phyloP scores from a whole-genome alignment of 2,329 filamentous ascomycete genomes.

The Fusarium humuli region DNA sequence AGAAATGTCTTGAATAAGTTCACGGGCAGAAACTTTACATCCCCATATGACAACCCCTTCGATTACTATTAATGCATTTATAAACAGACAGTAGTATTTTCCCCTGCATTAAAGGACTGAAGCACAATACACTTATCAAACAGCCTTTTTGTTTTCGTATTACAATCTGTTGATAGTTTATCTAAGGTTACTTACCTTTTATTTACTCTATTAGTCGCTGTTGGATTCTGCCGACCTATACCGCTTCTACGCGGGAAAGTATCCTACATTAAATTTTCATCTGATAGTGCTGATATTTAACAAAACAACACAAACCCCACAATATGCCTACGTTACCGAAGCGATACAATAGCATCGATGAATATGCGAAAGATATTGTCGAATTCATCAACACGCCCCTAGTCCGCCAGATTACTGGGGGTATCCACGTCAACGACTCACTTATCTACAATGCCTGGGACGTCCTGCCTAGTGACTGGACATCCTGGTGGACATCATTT shows the following conservation, averaged over 20 bases:
- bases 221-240: neutral
- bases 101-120: too few relatives aligned
- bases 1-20: too few relatives aligned
- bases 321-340: neutral
- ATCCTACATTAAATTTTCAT: neutral
- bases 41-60: too few relatives aligned
- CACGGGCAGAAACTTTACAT: too few relatives aligned
- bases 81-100: too few relatives aligned
- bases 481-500: neutral
- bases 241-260: neutral
- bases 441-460: neutral
- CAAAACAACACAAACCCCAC: neutral
- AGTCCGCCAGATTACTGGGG: neutral
- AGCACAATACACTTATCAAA: too few relatives aligned
- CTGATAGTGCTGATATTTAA: neutral
- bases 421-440: neutral
- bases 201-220: accelerated
- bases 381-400: neutral
- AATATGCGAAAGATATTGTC: neutral
- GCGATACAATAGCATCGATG: neutral
- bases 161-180: neutral
- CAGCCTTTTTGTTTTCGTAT: too few relatives aligned
- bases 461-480: neutral
- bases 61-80: too few relatives aligned
- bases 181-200: accelerated